A percentile compares a stretch with the other conserved stretches of the same genome.
Conservation (phyloP, 75 land plant species). For the Selaginella tamariscina region DNA sequence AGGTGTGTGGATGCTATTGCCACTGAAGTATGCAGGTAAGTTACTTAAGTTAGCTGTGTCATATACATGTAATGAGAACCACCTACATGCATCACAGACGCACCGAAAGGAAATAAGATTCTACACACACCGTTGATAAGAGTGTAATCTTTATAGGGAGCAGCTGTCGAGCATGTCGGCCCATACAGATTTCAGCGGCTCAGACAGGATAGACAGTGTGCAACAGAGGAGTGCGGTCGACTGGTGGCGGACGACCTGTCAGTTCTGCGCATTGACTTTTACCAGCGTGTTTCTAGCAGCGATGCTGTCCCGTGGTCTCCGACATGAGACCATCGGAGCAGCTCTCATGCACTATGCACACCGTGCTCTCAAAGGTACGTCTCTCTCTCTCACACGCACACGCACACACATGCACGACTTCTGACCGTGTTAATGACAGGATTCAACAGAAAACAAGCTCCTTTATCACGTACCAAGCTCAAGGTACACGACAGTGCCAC, state of each 20-base stretch:
- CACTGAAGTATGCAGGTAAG: constrained; percentile 51
- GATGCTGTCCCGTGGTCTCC: constrained; percentile 63
- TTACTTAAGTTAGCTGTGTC: too few relatives aligned
- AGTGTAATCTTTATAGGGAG: too few relatives aligned
- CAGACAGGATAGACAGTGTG: constrained; percentile 38
- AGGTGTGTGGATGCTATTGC: constrained; percentile 66
- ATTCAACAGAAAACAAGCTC: constrained; percentile 39
- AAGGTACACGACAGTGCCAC: constrained; percentile 17
- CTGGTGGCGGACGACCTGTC: constrained; percentile 81
- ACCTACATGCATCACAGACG: too few relatives aligned
- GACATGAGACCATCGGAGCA: constrained; percentile 62
- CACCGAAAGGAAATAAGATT: too few relatives aligned
- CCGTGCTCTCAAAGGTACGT: constrained; percentile 29
- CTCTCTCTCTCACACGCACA: too few relatives aligned
- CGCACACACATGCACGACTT: too few relatives aligned
- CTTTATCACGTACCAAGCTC: constrained; percentile 18
- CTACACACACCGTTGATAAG: too few relatives aligned
- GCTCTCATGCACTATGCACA: constrained; percentile 67
- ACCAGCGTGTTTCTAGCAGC: constrained; percentile 48
- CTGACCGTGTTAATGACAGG: too few relatives aligned
- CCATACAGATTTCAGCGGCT: constrained; percentile 62
- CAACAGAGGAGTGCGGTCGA: constrained; percentile 42
- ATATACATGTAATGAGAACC: too few relatives aligned
- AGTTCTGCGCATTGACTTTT: constrained; percentile 46
- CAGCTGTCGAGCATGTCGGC: constrained; percentile 59